Evolutionary conservation across 1,139 yeast genomes (phyloP).

Genomic region (Zygosaccharomyces pseudobailii): DNA sequence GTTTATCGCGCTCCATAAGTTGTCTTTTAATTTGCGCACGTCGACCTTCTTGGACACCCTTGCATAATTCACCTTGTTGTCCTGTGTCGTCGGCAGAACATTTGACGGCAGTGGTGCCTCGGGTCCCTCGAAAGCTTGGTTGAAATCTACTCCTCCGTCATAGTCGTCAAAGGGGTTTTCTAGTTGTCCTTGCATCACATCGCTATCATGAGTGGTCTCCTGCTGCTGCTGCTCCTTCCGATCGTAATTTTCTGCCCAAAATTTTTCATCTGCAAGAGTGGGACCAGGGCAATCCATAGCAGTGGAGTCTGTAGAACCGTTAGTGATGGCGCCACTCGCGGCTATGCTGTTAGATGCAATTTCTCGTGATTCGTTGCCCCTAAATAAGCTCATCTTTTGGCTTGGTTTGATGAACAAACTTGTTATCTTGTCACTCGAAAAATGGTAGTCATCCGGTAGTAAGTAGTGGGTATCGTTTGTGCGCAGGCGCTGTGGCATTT

Average conservation of each 20-base stretch:
- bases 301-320: too few species aligned
- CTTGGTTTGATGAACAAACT: conserved; percentile 67
- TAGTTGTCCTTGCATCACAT: conserved; percentile 24
- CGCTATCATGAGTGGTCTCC: conserved; percentile 34
- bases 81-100: conserved; percentile 23
- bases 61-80: conserved; percentile 63
- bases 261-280: conserved; percentile 55
- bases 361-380: conserved; percentile 11
- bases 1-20: conserved; percentile 64
- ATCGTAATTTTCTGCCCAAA: conserved; percentile 67
- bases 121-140: conserved; percentile 40
- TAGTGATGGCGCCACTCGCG: too few species aligned
- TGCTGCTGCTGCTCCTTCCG: conserved; percentile 41
- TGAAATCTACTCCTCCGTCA: conserved; percentile 40
- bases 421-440: conserved; percentile 64
- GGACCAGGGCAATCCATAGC: conserved; percentile 8
- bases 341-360: neutral
- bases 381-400: conserved; percentile 35
- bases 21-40: conserved; percentile 71
- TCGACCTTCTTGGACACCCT: conserved; percentile 82
- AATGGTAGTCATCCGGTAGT: conserved; percentile 72
- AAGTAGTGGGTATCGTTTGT: conserved; percentile 42
- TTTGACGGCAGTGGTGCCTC: conserved; percentile 24
- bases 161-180: conserved; percentile 29
- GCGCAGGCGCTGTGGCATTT: conserved; percentile 43